Percentiles rank a stretch among this genome's conserved stretches.
Conservation (phyloP, 495 filamentous ascomycete genomes). For the Chaetomium tenue region DNA sequence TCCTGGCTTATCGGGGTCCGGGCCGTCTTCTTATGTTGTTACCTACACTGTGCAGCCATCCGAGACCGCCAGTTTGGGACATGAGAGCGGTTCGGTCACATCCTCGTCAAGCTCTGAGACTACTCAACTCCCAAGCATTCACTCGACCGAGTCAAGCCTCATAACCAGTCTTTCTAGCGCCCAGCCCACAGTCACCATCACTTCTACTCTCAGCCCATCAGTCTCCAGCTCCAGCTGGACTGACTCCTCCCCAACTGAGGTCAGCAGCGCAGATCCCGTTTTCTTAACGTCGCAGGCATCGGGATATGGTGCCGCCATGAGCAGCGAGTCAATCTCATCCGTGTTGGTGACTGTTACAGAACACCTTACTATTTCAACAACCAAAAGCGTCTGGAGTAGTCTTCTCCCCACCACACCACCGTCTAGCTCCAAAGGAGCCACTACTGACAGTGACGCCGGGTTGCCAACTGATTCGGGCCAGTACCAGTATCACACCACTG, state of each 20-base stretch:
- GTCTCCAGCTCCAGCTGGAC: neutral
- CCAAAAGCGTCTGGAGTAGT: neutral
- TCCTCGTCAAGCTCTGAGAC: neutral
- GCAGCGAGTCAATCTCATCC: neutral
- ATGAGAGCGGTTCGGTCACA: neutral
- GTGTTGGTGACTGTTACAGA: neutral
- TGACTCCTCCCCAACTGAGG: neutral
- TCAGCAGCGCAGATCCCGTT: conserved; percentile 6
- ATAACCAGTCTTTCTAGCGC: too few species aligned
- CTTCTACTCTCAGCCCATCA: neutral
- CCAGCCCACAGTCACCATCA: too few species aligned
- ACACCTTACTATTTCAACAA: neutral
- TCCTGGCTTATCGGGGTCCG: conserved; percentile 9
- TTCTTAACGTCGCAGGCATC: conserved; percentile 5
- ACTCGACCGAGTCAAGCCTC: neutral
- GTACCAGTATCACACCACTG: neutral
- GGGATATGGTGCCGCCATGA: neutral
- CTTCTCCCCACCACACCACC: neutral
- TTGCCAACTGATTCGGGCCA: neutral
- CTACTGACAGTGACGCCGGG: neutral
- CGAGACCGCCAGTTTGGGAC: neutral
- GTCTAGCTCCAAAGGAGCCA: neutral
- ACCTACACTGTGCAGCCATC: conserved; percentile 24
- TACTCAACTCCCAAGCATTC: neutral
- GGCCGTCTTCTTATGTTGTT: conserved; percentile 26